Percentiles rank a stretch among this genome's conserved stretches.
Conservation (phyloP, 2,329 filamentous ascomycete genomes). For the Arthroderma sp. region DNA sequence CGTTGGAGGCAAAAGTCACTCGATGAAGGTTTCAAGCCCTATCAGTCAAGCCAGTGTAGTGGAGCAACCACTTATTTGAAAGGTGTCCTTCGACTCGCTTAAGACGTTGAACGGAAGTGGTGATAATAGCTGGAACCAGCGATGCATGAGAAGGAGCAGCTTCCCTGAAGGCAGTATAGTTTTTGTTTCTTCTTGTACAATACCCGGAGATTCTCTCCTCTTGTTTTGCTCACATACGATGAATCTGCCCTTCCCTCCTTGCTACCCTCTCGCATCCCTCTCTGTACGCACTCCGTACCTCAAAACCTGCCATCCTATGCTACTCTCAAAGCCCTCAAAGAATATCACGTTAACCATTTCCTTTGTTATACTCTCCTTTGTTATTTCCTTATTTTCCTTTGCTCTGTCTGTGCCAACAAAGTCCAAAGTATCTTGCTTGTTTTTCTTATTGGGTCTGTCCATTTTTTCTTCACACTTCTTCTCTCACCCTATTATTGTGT, state of each 20-base stretch:
- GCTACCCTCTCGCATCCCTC: not conserved
- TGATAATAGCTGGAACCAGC: not conserved
- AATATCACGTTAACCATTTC: slow-evolving; percentile 12
- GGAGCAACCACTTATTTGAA: not conserved
- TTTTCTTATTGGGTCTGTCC: not conserved
- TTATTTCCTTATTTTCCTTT: slow-evolving; percentile 3
- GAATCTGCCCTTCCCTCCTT: too few relatives aligned
- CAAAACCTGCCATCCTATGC: not conserved
- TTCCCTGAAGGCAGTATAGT: too few relatives aligned
- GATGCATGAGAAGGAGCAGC: too few relatives aligned
- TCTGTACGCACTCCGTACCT: slow-evolving; percentile 12
- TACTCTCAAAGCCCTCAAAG: slow-evolving; percentile 4
- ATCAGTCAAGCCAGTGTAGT: not conserved
- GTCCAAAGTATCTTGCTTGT: not conserved
- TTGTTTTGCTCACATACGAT: too few relatives aligned
- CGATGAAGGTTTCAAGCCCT: not conserved
- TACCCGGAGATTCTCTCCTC: too few relatives aligned
- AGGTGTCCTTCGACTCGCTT: not conserved
- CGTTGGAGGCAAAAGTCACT: not conserved
- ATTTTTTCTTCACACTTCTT: slow-evolving; percentile 1
- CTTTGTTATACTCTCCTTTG: slow-evolving; percentile 9
- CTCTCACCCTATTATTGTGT: slow-evolving; percentile 4
- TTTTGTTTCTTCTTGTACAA: too few relatives aligned
- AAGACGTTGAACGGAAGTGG: not conserved
- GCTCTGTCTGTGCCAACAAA: not conserved